Evolutionary conservation across 345 rosid genomes (phyloP), one percentile per base, ranked within the genome.

Genomic region (Jatropha curcas): DNA sequence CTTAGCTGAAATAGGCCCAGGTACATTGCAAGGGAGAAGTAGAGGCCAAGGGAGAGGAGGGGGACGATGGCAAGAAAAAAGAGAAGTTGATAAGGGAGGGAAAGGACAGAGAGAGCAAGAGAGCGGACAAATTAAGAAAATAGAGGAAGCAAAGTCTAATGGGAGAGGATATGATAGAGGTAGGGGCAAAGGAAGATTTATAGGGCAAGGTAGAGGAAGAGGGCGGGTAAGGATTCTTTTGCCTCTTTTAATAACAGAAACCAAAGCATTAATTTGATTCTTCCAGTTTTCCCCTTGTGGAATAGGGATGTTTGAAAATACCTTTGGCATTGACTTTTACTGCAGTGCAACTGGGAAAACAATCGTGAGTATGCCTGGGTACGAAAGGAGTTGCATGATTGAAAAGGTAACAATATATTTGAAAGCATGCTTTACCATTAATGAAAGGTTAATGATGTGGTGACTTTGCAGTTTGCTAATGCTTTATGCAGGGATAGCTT

Each of bases 61-160:
- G 34, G 37, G 62, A 24, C 3, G 59, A 28, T 58, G 62, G 62
- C 35, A 58, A 58, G 62, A 58, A 11, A 58, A 12, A 58, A 30
- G 62, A 58, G 35, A 28, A 28, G 62, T 58, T 12, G 62, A 58
- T 27, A 58, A 58, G 13, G 62, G 8, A 58, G 62, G 62, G 62
- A 13, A 55, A 55, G 59, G 31, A 55, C 30, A 55, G 4, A 55
- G 14, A 10, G 7, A 8, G 59, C 30, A 55, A 55, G 59, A 55
- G 20, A 17, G 5, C 16, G 53, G 53, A 5, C 53, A 48, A 2
- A 24, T 22, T 2, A 13, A 55, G 59, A 31, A 55, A 22, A 55
- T 30, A 8, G 53, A n/a, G 53, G 13, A 9, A 55, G 30, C 28
- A 55, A 34, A 58, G 35, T 58, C 62, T 11, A 28, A 14, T 30